A percentile compares a stretch with the other conserved stretches of the same genome.
Conservation (phyloP, 2,329 filamentous ascomycete genomes). For the Xylariaceae sp. region DNA sequence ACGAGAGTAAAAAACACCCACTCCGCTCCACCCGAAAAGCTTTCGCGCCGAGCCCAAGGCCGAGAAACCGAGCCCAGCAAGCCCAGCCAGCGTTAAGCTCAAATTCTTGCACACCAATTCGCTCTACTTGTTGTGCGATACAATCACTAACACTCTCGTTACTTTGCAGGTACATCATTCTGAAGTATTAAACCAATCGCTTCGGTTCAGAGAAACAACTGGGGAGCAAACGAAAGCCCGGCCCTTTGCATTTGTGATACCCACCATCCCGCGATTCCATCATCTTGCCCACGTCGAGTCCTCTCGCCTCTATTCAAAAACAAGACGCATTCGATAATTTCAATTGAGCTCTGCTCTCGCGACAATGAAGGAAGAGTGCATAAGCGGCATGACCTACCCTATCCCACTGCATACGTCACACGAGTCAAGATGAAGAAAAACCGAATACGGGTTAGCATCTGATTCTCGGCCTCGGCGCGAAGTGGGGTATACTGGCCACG, state of each 20-base stretch:
- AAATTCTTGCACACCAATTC: too few species aligned
- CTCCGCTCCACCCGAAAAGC: slow-evolving; percentile 17
- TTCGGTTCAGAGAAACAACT: not conserved
- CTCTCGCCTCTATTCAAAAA: too few species aligned
- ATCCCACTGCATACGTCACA: not conserved
- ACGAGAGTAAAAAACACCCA: too few species aligned
- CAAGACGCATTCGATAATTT: too few species aligned
- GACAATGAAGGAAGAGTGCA: too few species aligned
- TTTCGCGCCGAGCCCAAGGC: slow-evolving; percentile 14
- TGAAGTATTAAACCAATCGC: slow-evolving; percentile 56
- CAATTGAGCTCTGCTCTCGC: too few species aligned
- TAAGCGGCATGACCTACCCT: too few species aligned
- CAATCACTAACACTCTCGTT: slow-evolving; percentile 7
- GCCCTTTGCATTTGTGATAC: slow-evolving; percentile 1
- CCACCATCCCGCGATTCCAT: not conserved
- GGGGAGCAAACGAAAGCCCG: slow-evolving; percentile 1
- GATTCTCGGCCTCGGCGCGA: slow-evolving; percentile 5
- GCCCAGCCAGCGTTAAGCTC: too few species aligned
- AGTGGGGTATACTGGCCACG: slow-evolving; percentile 2
- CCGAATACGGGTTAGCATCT: slow-evolving; percentile 5
- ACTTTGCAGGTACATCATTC: slow-evolving; percentile 61
- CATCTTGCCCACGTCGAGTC: too few species aligned
- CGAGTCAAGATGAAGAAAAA: not conserved
- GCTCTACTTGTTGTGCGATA: too few species aligned
- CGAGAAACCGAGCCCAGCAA: not conserved